Evolutionary conservation across 2,329 filamentous ascomycete genomes (phyloP), one percentile per base, ranked within the genome.

Genomic region (Emergomyces orientalis): DNA sequence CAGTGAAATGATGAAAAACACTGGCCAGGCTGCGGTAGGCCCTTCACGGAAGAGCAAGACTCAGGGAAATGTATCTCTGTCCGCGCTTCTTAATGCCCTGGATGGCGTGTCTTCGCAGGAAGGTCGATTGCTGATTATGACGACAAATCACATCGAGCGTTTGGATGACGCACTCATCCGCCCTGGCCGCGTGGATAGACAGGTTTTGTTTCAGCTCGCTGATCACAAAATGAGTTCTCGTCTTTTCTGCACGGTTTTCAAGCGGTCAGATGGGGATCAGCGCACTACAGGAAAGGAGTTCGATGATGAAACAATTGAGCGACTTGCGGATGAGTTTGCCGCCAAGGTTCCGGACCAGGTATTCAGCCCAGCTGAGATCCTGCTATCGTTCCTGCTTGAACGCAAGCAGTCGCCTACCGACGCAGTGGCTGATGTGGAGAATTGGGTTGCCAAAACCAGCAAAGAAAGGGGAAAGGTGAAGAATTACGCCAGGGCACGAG

Each of bases 51-150:
- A n/a, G n/a, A n/a, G n/a, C n/a, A n/a, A n/a, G n/a, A 5, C 0
- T 47, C 19, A 47, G 5, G 6, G 19, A 47, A 22, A 47, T 22
- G 19, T 94, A 55, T 84, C 4, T 37, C 34, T 37, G 13, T 37
- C 13, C 34, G 13, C 84, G 0, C 75, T 90, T 0, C 76, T 90
- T 32, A 90, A 90, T 64, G 84, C 86, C 11, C 81, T 90, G 13
- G 87, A 90, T 66, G 88, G 88, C 2, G 86, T 89, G 0, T 86
- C 86, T 0, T 85, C 85, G 0, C 83, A 84, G 63, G 87, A 90
- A 75, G 87, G 87, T 1, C 81, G 86, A 19, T 85, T 90, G 32
- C 80, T 90, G 25, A 83, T 90, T 70, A 37, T 90, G 86, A 90
- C 87, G 0, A 88, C 86, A 34, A 90, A 90, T 68, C 80, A 37